Evolutionary conservation across 1,139 yeast genomes (phyloP), one percentile per base, ranked within the genome.

Genomic region (Yamadazyma dendronema): DNA sequence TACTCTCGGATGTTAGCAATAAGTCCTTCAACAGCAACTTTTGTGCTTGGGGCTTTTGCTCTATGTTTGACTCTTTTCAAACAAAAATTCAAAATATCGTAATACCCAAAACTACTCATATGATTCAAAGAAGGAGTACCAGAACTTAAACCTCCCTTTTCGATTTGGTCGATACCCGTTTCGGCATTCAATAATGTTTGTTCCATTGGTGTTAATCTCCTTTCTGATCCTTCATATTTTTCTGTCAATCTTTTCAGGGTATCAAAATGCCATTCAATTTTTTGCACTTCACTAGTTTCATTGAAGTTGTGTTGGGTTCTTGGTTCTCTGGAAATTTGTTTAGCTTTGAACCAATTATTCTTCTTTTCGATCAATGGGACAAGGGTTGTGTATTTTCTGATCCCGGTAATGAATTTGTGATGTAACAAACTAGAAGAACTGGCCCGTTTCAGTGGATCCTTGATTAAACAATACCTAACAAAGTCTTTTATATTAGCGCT

Each of bases 401-500:
- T 37, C 11, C 43, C 42, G 28, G 60, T 65, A 21, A 78, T 60
- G 49, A 77, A 80, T 30, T 60, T 64, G 35, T 72, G 75, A 34
- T 65, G 70, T 36, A 79, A 58, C 32, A 81, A 56, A 10, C 53
- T 52, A 0, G 56, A 43, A 1, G 81, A 75, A 30, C 67, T 56
- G 1, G 84, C 81, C 44, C 92, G 62, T 36, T 62, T 59, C 5
- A 43, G 47, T 1, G 88, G 84, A 43, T 79, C 75, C 53, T 79
- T 81, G 14, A 67, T 60, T 43, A 85, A 62, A 52, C 92, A 84
- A 40, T 62, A 61, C 33, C 65, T 64, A 10, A 83, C 77, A 58
- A 85, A 85, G 40, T 74, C 79, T 49, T 80, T 77, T 30, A 81
- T 68, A 28, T 62, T 56, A n/a, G 66, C 74, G 33, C 80, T 63